phyloP scores from a whole-genome alignment of 1,284 basidiomycete species.

The Ganoderma resinaceum region DNA sequence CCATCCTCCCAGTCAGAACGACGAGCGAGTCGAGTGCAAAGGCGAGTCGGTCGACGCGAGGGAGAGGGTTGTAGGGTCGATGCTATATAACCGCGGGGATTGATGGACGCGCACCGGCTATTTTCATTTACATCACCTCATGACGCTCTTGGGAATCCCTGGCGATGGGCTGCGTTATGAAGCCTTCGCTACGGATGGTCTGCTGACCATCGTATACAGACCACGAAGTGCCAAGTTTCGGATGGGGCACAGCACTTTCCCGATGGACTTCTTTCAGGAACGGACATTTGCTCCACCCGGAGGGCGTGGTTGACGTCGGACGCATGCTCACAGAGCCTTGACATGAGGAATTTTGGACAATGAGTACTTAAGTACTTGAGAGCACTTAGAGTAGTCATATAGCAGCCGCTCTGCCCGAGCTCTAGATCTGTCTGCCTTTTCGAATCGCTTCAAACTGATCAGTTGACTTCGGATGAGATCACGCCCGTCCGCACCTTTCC shows the following conservation, averaged over 20 bases:
- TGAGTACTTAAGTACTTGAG: neutral
- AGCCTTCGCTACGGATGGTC: slow-evolving; percentile 11
- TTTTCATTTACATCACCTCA: slow-evolving; percentile 23
- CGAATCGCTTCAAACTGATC: neutral
- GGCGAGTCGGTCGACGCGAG: slow-evolving; percentile 22
- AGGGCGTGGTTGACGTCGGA: neutral
- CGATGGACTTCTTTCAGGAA: neutral
- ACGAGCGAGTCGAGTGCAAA: slow-evolving; percentile 12
- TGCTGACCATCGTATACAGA: slow-evolving; percentile 16
- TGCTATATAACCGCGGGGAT: slow-evolving; percentile 18
- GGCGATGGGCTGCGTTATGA: neutral
- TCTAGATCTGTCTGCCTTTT: too few relatives aligned
- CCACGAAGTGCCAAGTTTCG: neutral
- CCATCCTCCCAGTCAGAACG: slow-evolving; percentile 9
- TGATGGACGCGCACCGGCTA: slow-evolving; percentile 18
- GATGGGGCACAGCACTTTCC: neutral
- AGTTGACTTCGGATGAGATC: neutral
- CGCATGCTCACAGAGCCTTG: neutral
- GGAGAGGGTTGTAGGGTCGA: slow-evolving; percentile 4
- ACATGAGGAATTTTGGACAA: neutral
- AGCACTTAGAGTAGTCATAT: neutral
- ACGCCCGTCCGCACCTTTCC: neutral
- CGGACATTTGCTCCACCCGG: neutral
- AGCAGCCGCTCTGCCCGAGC: neutral
- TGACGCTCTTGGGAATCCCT: slow-evolving; percentile 23